Percentiles rank a stretch among this genome's conserved stretches.
Evolutionary conservation across 768 basidiomycete species (phyloP).

Genomic region (Mycena crocata): DNA sequence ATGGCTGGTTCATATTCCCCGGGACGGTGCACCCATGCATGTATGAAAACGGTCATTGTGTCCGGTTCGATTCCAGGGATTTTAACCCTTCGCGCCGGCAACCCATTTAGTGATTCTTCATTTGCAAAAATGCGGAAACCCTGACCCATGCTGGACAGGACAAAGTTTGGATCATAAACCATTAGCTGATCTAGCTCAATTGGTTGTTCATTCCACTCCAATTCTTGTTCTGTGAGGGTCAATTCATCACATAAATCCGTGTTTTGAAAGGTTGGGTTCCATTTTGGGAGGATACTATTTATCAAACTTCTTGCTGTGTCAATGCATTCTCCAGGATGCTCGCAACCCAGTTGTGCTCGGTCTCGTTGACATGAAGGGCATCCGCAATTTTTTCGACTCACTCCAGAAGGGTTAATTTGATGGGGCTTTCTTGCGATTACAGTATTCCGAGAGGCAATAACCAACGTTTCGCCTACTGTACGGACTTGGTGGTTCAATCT

Average conservation of each 20-base stretch:
- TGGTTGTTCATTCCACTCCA: background rate
- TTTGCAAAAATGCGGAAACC: slow-evolving; percentile 4
- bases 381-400: background rate
- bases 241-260: slow-evolving; percentile 8
- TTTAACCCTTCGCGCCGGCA: background rate
- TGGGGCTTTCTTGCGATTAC: background rate
- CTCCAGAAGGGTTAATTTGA: background rate
- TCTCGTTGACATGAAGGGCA: background rate
- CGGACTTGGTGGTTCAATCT: background rate
- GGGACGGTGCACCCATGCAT: background rate
- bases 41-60: background rate
- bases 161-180: background rate
- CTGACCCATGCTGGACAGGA: background rate
- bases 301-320: background rate
- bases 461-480: background rate
- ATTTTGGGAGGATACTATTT: background rate
- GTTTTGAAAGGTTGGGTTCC: background rate
- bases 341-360: background rate
- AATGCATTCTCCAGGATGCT: slow-evolving; percentile 6
- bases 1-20: background rate
- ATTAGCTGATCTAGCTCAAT: background rate
- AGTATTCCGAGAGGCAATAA: background rate
- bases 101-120: background rate
- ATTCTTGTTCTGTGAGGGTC: background rate
- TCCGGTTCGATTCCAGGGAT: background rate